Percentiles rank a stretch among this genome's conserved stretches.
phyloP scores from a whole-genome alignment of 2,329 filamentous ascomycete species.

The Microsporum canis region DNA sequence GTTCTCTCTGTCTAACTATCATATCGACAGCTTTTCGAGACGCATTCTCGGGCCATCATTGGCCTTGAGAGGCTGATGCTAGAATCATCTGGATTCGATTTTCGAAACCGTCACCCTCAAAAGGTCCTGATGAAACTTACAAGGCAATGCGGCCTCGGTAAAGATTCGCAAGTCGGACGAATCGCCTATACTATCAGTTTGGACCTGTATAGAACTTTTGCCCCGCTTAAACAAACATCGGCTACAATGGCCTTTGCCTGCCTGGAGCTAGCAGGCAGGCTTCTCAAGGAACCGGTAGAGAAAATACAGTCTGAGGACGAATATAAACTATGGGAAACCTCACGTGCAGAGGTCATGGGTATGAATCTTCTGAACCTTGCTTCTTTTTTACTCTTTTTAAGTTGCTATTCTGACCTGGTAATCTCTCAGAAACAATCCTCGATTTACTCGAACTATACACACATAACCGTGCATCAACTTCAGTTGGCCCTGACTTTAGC shows the following conservation, averaged over 20 bases:
- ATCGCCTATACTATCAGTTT: conserved; percentile 72
- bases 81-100: conserved; percentile 87
- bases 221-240: conserved; percentile 78
- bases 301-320: conserved; percentile 37
- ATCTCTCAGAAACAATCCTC: conserved; percentile 61
- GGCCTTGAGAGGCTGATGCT: conserved; percentile 86
- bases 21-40: conserved; percentile 60
- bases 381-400: conserved; percentile 6
- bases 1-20: conserved; percentile 1
- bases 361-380: conserved; percentile 12
- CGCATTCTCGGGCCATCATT: conserved; percentile 66
- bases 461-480: conserved; percentile 63
- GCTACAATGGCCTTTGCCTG: conserved; percentile 75
- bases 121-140: conserved; percentile 72
- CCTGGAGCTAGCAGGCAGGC: conserved; percentile 64
- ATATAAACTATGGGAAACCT: conserved; percentile 41
- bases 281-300: conserved; percentile 49
- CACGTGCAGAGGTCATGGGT: conserved; percentile 39
- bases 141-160: conserved; percentile 46
- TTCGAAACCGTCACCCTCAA: conserved; percentile 78
- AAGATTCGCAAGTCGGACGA: conserved; percentile 24
- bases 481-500: conserved; percentile 59
- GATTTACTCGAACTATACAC: conserved; percentile 90
- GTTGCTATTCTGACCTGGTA: conserved; percentile 24
- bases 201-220: conserved; percentile 87